Evolutionary conservation across 1,284 basidiomycete species (phyloP).

Genomic region (Cerioporus squamosus): DNA sequence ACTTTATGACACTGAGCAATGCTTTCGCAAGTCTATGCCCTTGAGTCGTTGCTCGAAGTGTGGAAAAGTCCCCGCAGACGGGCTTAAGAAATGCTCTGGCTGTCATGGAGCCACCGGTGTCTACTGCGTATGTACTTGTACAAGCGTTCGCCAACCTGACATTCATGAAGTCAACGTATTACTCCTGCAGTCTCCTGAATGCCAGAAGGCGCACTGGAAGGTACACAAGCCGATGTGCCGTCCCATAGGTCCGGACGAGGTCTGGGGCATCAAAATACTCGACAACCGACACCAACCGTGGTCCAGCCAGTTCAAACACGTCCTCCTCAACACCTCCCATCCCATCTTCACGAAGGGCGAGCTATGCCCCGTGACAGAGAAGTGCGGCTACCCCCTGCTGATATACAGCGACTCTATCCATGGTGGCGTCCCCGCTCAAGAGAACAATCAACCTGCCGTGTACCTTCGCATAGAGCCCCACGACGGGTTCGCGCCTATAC

Average conservation of each 20-base stretch:
- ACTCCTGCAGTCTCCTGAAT: slow-evolving; percentile 10
- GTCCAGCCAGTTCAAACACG: slow-evolving; percentile 15
- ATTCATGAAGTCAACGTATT: background rate
- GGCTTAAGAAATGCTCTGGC: slow-evolving; percentile 5
- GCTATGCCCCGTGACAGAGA: slow-evolving; percentile 15
- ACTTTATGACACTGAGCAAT: no score
- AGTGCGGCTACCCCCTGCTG: slow-evolving; percentile 15
- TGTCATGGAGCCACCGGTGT: slow-evolving; percentile 12
- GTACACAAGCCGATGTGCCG: slow-evolving; percentile 22
- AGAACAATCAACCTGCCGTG: slow-evolving; percentile 22
- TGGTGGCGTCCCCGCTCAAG: background rate
- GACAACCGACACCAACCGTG: slow-evolving; percentile 13
- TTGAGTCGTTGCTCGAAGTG: slow-evolving; percentile 5
- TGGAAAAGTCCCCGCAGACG: background rate
- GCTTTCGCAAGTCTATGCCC: background rate
- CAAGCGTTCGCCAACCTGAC: background rate
- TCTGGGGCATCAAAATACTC: slow-evolving; percentile 27
- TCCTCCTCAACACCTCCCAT: slow-evolving; percentile 16
- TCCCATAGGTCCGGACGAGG: slow-evolving; percentile 7
- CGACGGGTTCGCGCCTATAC: slow-evolving; percentile 16
- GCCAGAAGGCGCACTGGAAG: slow-evolving; percentile 17
- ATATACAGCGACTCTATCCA: slow-evolving; percentile 17
- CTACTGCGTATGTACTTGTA: slow-evolving; percentile 13
- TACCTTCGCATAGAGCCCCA: slow-evolving; percentile 22
- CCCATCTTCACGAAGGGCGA: slow-evolving; percentile 18